Conservation (phyloP, 768 basidiomycete genomes). For the Psilocybe sp. region DNA sequence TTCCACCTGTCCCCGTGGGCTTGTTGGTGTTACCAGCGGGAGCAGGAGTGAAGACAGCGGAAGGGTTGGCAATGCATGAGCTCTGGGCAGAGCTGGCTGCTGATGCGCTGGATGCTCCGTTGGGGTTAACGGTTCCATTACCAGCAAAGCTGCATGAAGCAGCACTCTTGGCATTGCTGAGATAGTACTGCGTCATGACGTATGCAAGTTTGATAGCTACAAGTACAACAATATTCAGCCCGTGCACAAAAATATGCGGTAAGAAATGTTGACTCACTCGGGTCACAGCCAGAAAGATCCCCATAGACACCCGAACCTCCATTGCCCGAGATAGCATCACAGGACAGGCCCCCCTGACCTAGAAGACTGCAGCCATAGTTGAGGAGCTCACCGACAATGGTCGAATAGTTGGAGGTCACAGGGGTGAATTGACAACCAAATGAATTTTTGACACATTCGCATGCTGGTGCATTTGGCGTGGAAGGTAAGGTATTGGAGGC, state of each 20-base stretch:
- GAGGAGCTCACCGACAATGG: conserved; percentile 57
- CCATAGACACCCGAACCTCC: conserved; percentile 80
- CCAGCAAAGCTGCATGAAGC: conserved; percentile 78
- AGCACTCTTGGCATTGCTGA: conserved; percentile 52
- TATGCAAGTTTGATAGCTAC: conserved; percentile 78
- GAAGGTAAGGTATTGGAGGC: conserved; percentile 74
- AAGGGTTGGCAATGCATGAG: conserved; percentile 65
- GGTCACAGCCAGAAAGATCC: conserved; percentile 71
- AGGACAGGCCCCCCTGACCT: conserved; percentile 56
- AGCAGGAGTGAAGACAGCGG: conserved; percentile 62
- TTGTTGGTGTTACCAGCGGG: conserved; percentile 29
- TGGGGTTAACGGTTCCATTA: conserved; percentile 74
- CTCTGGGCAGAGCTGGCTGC: conserved; percentile 55
- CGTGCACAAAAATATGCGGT: background rate
- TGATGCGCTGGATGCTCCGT: conserved; percentile 45
- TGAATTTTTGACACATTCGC: conserved; percentile 65
- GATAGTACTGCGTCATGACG: conserved; percentile 78
- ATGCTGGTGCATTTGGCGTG: conserved; percentile 81
- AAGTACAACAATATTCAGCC: background rate
- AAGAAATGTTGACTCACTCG: conserved; percentile 45
- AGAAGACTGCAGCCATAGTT: conserved; percentile 77
- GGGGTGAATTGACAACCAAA: conserved; percentile 77
- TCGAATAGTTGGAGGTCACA: conserved; percentile 54
- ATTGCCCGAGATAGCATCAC: conserved; percentile 67
- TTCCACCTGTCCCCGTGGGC: conserved; percentile 8